These are phyloP conservation scores for Termitomyces titanicus DNA, from an alignment of 768 basidiomycete genomes.

Conservation along the genomic window DNA sequence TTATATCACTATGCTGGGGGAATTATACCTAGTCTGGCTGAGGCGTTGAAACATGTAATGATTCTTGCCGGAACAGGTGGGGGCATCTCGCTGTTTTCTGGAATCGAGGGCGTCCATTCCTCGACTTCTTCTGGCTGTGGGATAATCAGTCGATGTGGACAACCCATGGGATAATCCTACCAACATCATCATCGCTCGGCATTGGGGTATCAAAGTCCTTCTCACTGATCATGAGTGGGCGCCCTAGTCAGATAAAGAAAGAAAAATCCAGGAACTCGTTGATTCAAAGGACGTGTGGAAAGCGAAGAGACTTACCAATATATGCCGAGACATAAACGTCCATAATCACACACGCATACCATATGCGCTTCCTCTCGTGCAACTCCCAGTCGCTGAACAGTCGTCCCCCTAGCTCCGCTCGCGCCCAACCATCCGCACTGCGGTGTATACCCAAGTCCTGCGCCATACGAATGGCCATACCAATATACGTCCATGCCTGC, in stretches of 20 bases:
- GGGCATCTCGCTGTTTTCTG: constrained; percentile 23
- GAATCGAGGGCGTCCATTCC: constrained; percentile 35
- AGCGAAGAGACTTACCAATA: constrained; percentile 47
- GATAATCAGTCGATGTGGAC: neutral
- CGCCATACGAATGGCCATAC: constrained; percentile 91
- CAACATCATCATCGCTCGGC: constrained; percentile 58
- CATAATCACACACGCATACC: constrained; percentile 77
- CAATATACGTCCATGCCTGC: constrained; percentile 80
- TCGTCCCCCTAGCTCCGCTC: constrained; percentile 48
- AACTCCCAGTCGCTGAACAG: constrained; percentile 62
- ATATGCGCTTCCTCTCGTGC: constrained; percentile 68
- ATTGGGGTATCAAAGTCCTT: constrained; percentile 72
- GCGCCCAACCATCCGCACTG: constrained; percentile 73
- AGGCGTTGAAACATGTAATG: constrained; percentile 76
- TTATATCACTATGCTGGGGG: neutral
- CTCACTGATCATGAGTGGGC: constrained; percentile 73
- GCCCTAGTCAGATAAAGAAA: constrained; percentile 34
- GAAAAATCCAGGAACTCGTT: neutral
- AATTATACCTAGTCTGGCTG: constrained; percentile 63
- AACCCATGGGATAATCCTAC: constrained; percentile 10
- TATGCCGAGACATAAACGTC: constrained; percentile 79
- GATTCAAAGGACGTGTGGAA: neutral
- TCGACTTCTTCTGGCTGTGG: constrained; percentile 64
- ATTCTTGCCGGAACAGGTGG: constrained; percentile 42
- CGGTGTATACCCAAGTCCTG: constrained; percentile 86